These are phyloP conservation scores for Cucurbita pepo DNA, from an alignment of 306 rosid species.

Conservation along the genomic window DNA sequence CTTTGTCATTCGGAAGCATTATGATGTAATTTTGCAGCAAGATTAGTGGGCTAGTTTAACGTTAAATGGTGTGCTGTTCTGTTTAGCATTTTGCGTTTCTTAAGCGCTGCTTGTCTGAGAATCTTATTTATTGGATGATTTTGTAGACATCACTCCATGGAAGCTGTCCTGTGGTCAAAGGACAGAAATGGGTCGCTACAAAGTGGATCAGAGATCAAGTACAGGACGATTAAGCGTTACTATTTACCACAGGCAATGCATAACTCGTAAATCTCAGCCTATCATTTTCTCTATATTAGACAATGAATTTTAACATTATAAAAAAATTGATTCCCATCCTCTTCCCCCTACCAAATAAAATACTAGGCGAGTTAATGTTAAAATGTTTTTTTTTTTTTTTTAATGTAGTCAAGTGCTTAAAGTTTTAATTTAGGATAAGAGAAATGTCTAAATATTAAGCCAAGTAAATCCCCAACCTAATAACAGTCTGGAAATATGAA, in stretches of 20 bases:
- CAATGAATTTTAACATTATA: not conserved
- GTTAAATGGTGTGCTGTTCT: not conserved
- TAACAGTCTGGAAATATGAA: no score
- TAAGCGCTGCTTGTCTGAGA: not conserved
- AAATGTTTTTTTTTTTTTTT: not conserved
- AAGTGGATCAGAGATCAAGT: slow-evolving; percentile 78
- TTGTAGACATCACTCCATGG: slow-evolving; percentile 77
- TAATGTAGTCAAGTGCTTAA: not conserved
- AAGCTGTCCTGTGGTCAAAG: slow-evolving; percentile 75
- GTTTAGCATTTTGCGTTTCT: not conserved
- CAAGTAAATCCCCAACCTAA: no score
- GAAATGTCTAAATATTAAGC: no score
- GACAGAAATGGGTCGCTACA: slow-evolving; percentile 87
- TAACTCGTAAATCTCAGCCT: not conserved
- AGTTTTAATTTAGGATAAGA: no score
- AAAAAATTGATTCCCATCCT: not conserved
- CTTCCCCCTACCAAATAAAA: not conserved
- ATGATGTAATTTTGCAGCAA: not conserved
- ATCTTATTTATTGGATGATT: slow-evolving; percentile 10
- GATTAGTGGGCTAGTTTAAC: not conserved
- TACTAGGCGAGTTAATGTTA: not conserved
- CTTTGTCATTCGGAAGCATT: not conserved
- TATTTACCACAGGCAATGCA: not conserved
- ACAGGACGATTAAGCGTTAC: slow-evolving; percentile 13
- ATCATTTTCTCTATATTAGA: not conserved